Percentiles rank a stretch among this genome's conserved stretches.
phyloP scores from a whole-genome alignment of 768 basidiomycete species.

The Lepiota brunneoincarnata region DNA sequence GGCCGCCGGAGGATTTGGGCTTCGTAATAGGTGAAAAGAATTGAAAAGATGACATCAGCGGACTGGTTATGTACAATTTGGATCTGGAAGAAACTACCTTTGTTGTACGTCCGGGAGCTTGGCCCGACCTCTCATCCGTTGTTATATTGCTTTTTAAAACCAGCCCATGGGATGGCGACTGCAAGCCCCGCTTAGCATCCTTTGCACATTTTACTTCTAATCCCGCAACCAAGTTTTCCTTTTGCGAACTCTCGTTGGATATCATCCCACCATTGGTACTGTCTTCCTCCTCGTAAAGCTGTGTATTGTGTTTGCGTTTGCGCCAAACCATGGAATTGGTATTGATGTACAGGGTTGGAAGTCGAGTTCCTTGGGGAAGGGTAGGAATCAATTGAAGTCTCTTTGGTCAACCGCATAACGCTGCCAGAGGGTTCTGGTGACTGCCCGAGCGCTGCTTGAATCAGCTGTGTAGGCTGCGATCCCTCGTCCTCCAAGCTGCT shows the following conservation, averaged over 20 bases:
- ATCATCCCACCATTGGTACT: conserved; percentile 15
- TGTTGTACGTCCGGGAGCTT: conserved; percentile 20
- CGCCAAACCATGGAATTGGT: conserved; percentile 58
- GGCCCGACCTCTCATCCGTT: conserved; percentile 9
- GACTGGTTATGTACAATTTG: not conserved
- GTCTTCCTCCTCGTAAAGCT: conserved; percentile 31
- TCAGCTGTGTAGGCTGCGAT: conserved; percentile 55
- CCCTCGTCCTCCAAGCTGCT: conserved; percentile 37
- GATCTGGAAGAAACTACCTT: conserved; percentile 4
- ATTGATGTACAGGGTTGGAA: conserved; percentile 36
- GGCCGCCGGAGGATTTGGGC: conserved; percentile 1
- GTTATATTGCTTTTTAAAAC: not conserved
- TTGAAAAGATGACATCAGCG: conserved; percentile 1
- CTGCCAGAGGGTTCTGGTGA: conserved; percentile 4
- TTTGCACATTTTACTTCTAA: not conserved
- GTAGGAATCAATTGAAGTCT: conserved; percentile 40
- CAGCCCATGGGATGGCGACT: conserved; percentile 20
- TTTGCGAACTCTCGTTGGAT: conserved; percentile 43
- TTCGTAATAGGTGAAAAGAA: conserved; percentile 13
- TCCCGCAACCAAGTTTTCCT: conserved; percentile 41
- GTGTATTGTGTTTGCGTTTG: conserved; percentile 53
- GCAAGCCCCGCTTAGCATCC: conserved; percentile 6
- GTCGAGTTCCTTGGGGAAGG: conserved; percentile 29
- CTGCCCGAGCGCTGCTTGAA: not conserved
- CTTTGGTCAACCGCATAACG: conserved; percentile 19